phyloP scores from a whole-genome alignment of 2,329 filamentous ascomycete species.

The Boeremia exigua region DNA sequence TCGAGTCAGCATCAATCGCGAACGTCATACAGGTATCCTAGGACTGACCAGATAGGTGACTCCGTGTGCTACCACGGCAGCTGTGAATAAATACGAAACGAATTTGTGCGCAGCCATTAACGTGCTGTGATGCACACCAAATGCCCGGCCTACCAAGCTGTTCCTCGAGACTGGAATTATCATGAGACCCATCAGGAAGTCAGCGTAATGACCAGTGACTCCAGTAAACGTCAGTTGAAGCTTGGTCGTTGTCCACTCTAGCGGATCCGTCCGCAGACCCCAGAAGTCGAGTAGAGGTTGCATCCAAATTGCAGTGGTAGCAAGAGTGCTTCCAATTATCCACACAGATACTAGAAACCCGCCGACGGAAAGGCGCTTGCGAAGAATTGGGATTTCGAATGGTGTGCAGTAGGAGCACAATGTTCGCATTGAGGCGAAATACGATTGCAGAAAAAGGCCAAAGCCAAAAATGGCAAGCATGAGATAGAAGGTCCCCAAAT shows the following conservation, averaged over 20 bases:
- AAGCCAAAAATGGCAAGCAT: conserved; percentile 3
- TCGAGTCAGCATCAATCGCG: not conserved
- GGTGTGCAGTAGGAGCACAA: not conserved
- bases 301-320: conserved; percentile 5
- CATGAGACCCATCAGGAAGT: not conserved
- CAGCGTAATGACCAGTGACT: conserved; percentile 4
- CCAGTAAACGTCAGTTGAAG: conserved; percentile 1
- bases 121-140: conserved; percentile 6
- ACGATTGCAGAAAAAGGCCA: not conserved
- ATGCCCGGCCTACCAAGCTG: conserved; percentile 6
- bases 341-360: not conserved
- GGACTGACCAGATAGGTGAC: not conserved
- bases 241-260: not conserved
- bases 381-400: conserved; percentile 1
- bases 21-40: not conserved
- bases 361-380: not conserved
- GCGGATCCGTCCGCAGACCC: not conserved
- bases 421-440: not conserved
- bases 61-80: not conserved
- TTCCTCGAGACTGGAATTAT: conserved; percentile 5
- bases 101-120: not conserved
- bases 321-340: conserved; percentile 5
- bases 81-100: not conserved
- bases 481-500: conserved; percentile 1
- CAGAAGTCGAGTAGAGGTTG: conserved; percentile 1